Conservation (phyloP, 352 stramenopile genomes). For the Phytophthora syringae region DNA sequence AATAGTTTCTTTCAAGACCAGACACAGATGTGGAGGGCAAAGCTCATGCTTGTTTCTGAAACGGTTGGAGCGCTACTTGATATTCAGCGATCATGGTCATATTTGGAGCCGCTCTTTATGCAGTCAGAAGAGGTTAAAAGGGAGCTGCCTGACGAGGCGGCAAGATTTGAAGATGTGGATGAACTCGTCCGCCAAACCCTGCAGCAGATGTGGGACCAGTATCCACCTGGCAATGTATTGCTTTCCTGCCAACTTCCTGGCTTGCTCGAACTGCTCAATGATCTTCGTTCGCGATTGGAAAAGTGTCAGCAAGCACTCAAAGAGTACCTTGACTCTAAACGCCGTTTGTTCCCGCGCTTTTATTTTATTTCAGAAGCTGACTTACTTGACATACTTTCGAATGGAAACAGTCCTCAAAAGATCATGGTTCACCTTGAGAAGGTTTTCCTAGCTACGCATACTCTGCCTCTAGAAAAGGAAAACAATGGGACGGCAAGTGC, state of each 20-base stretch:
- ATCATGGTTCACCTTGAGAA: conserved; percentile 94
- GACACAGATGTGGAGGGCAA: conserved; percentile 61
- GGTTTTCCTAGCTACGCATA: conserved; percentile 75
- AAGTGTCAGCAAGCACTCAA: conserved; percentile 94
- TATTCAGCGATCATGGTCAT: conserved; percentile 96
- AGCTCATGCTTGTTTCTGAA: conserved; percentile 82
- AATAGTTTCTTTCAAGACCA: conserved; percentile 76
- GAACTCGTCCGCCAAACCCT: conserved; percentile 74
- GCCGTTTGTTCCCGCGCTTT: conserved; percentile 93
- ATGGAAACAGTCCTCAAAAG: conserved; percentile 86
- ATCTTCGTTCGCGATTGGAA: conserved; percentile 84
- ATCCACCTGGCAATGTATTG: conserved; percentile 72
- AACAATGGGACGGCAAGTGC: conserved; percentile 25
- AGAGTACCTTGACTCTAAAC: conserved; percentile 95
- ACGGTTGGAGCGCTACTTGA: conserved; percentile 88
- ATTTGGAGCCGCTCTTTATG: conserved; percentile 96
- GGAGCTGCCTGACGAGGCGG: conserved; percentile 92
- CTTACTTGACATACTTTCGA: conserved; percentile 95
- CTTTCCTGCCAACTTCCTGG: conserved; percentile 85
- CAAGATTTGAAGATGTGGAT: conserved; percentile 91
- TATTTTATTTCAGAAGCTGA: conserved; percentile 97
- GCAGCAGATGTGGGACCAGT: conserved; percentile 76
- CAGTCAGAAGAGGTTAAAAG: conserved; percentile 94
- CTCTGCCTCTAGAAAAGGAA: conserved; percentile 66
- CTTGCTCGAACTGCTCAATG: conserved; percentile 73